Conservation (phyloP, 139 green algal genomes). For the Limnomonas spitsbergensis region DNA sequence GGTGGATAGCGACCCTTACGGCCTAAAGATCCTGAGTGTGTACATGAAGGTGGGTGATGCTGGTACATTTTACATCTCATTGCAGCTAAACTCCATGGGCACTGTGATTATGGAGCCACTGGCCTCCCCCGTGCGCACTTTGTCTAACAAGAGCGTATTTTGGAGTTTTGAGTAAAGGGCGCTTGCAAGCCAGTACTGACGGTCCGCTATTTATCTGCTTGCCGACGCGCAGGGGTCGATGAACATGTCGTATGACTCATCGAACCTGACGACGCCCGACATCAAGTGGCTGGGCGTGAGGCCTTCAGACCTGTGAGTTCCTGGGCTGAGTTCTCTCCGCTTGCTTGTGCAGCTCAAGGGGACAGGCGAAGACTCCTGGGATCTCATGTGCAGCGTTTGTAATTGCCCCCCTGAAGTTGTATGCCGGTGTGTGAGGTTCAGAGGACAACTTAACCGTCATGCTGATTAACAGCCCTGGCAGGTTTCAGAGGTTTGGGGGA, state of each 20-base stretch:
- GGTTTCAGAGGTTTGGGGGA: no score
- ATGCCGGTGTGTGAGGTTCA: no score
- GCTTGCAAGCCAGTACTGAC: not conserved
- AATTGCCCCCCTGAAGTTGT: no score
- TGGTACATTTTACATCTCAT: no score
- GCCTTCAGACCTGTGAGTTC: slow-evolving; percentile 7
- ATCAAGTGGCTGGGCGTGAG: slow-evolving; percentile 17
- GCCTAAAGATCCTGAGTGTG: slow-evolving; percentile 95
- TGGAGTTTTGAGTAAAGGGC: not conserved
- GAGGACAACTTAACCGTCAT: no score
- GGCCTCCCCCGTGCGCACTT: not conserved
- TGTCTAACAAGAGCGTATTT: not conserved
- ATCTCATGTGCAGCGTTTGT: no score
- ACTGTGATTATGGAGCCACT: not conserved
- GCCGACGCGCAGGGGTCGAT: slow-evolving; percentile 34
- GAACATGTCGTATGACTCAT: slow-evolving; percentile 65
- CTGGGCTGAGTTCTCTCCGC: no score
- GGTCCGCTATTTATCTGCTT: no score
- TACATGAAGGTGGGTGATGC: slow-evolving; percentile 73
- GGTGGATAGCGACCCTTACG: slow-evolving; percentile 93
- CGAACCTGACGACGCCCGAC: slow-evolving; percentile 86
- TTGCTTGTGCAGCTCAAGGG: no score
- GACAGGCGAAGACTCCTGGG: no score
- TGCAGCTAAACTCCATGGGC: not conserved
- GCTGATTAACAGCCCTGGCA: no score